Percentiles rank a stretch among this genome's conserved stretches.
These are phyloP conservation scores for Tylopilus sp. DNA, from an alignment of 1,284 basidiomycete species.

Conservation along the genomic window DNA sequence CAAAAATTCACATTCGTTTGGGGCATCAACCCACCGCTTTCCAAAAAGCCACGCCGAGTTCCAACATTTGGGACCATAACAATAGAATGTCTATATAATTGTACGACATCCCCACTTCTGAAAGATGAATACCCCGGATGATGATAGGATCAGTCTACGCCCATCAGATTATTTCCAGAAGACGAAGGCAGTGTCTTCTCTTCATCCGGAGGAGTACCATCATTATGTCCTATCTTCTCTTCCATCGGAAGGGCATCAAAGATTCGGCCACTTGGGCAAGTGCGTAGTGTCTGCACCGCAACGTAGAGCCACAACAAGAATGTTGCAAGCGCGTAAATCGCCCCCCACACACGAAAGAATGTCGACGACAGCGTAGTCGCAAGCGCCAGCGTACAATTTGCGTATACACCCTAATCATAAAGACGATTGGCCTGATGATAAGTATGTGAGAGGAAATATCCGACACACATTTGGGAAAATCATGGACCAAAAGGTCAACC, in stretches of 20 bases:
- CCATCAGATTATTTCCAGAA: too few species aligned
- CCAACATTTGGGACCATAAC: too few species aligned
- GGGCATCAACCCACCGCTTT: too few species aligned
- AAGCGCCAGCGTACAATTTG: constrained; percentile 69
- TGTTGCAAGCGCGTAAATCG: constrained; percentile 64
- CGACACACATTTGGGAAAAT: constrained; percentile 70
- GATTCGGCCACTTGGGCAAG: constrained; percentile 52
- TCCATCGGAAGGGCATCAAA: constrained; percentile 58
- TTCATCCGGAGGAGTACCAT: constrained; percentile 1
- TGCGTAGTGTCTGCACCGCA: constrained; percentile 52
- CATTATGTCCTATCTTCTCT: constrained; percentile 32
- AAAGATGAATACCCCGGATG: too few species aligned
- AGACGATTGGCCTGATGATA: constrained; percentile 11
- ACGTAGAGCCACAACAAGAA: constrained; percentile 69
- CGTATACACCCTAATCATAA: constrained; percentile 65
- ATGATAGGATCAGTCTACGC: too few species aligned
- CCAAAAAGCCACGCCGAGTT: too few species aligned
- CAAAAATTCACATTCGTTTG: too few species aligned
- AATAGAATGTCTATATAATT: too few species aligned
- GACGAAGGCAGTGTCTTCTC: constrained; percentile 2
- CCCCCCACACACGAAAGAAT: constrained; percentile 66
- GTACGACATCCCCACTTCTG: too few species aligned
- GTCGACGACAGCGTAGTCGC: constrained; percentile 60
- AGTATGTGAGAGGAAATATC: not conserved
- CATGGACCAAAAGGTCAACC: constrained; percentile 66